These are phyloP conservation scores for Salvia miltiorrhiza DNA, from an alignment of 257 asterid species.

Conservation along the genomic window DNA sequence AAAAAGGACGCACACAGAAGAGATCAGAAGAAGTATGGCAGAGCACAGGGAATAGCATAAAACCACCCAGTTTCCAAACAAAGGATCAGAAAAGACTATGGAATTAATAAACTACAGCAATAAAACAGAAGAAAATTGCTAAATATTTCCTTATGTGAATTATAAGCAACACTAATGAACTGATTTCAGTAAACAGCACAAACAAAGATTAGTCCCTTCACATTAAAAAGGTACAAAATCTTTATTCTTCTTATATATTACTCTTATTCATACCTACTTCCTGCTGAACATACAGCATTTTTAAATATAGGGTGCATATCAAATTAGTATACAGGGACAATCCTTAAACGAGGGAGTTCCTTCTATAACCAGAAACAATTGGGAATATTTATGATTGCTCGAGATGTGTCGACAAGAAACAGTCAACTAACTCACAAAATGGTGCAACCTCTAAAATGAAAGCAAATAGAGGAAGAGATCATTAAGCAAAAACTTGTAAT, in stretches of 20 bases:
- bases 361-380: neutral
- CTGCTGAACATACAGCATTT: neutral
- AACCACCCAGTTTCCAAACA: neutral
- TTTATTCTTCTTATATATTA: too few relatives aligned
- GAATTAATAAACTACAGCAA: neutral
- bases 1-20: neutral
- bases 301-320: neutral
- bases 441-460: neutral
- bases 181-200: neutral
- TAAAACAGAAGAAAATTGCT: neutral
- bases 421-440: neutral
- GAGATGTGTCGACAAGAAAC: neutral
- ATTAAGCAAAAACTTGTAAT: constrained; percentile 13
- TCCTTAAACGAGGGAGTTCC: neutral
- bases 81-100: neutral
- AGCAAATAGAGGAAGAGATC: neutral
- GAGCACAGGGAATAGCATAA: neutral
- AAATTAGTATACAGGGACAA: neutral
- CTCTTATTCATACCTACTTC: neutral
- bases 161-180: neutral
- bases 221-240: neutral
- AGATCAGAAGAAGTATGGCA: neutral
- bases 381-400: neutral
- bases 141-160: neutral
- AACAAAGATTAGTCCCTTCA: neutral